These are phyloP conservation scores for Candida takata DNA, from an alignment of 805 yeast genomes.

Conservation along the genomic window DNA sequence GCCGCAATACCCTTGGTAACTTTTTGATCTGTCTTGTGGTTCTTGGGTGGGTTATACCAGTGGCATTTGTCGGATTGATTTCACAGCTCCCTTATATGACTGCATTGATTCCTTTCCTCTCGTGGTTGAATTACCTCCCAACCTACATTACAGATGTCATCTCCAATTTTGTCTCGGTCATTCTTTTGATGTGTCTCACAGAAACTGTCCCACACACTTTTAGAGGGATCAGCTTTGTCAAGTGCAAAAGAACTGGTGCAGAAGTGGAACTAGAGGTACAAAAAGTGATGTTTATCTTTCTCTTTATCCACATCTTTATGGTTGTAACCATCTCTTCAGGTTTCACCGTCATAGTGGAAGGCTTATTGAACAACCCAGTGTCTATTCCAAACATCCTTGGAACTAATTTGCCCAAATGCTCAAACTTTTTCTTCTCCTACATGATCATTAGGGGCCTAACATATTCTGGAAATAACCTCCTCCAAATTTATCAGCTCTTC, in stretches of 20 bases:
- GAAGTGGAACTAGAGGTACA: conserved; percentile 67
- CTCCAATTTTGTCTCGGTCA: conserved; percentile 61
- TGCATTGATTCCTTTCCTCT: conserved; percentile 50
- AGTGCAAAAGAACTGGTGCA: conserved; percentile 55
- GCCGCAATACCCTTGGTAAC: conserved; percentile 39
- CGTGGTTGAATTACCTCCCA: conserved; percentile 51
- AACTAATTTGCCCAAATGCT: conserved; percentile 73
- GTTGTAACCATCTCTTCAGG: conserved; percentile 85
- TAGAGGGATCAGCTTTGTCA: conserved; percentile 43
- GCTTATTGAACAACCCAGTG: conserved; percentile 60
- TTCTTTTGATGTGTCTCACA: conserved; percentile 56
- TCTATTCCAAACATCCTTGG: conserved; percentile 70
- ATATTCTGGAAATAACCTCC: conserved; percentile 62
- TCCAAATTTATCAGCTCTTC: conserved; percentile 50
- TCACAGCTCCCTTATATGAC: conserved; percentile 67
- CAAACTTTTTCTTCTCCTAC: conserved; percentile 79
- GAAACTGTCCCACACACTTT: conserved; percentile 55
- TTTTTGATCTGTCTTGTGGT: conserved; percentile 43
- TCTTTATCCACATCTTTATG: conserved; percentile 75
- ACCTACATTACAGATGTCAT: conserved; percentile 43
- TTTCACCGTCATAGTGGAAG: conserved; percentile 53
- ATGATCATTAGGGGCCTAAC: conserved; percentile 69
- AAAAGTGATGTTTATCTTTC: conserved; percentile 68
- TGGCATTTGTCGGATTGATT: conserved; percentile 68
- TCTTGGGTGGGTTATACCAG: conserved; percentile 73